Base-by-base conservation (phyloP, 345 rosid species). In the Melaleuca quinquenervia region DNA sequence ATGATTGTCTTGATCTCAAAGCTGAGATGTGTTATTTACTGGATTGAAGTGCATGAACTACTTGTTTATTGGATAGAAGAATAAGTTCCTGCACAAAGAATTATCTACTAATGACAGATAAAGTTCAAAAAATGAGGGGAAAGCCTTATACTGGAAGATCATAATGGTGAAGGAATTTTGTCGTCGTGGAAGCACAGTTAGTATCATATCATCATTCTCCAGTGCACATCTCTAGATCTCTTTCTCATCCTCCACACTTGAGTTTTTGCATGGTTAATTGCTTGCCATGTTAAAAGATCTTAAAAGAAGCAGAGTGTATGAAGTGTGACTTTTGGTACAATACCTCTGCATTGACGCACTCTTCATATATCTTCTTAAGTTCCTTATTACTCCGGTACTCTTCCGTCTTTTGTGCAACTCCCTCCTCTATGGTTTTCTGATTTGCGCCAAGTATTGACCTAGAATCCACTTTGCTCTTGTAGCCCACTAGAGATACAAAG, bases 401-500 rank as follows among this genome's bases (percentile, higher is more conserved):
- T 86, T 91, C 88, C 85, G 12, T 70, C 92, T 89, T 92, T 85
- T 78, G 90, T 8, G 87, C 88, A 84, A 91, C 86, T 91, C 87
- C 93, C 86, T 92, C 95, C 18, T 70, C 50, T 58, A 88, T 75
- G 27, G 89, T 84, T 85, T 89, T 93, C 12, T 88, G 84, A 85
- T 92, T 93, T 6, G 91, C 80, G 60, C 91, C 90, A 13, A 89
- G 86, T 48, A 93, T 91, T 6, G 94, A 92, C 82, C 84, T 88
- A 0, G 92, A 62, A 56, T 91, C 93, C 91, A 93, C 88, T 85
- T 88, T 94, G 84, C 88, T 85, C 76, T 84, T 91, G 91, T 88
- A 91, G 50, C 95, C 96, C 94, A 93, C 96, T 94, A 87, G 3
- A 76, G 62, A 84, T 84, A 11, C 0, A 26, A 52, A 52, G 32